Base-by-base conservation (phyloP, 495 filamentous ascomycete species). In the Annulohypoxylon maeteangense region DNA sequence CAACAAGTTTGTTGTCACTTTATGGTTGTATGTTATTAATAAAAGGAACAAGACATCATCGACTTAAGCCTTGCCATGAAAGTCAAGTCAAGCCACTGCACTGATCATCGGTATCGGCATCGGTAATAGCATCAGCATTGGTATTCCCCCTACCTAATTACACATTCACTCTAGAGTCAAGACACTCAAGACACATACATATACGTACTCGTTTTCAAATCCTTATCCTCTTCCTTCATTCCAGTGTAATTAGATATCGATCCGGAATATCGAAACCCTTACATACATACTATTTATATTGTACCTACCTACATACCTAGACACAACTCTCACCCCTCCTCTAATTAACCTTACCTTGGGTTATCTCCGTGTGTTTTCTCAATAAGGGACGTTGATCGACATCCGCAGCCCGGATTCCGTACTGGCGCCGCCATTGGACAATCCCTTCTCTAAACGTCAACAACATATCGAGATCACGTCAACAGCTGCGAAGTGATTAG, bases 391-490 rank as follows among this genome's bases (percentile, higher is more conserved):
- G 47, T 20, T 53, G 51, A 62, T 57, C 66, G 18, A 54, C 47
- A 36, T 36, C 36, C 36, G 56, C 38, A 65, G 36, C 29, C 45
- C 48, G 42, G 23, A n/a, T 51, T 20, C 20, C 45, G 57, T 67
- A 60, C 66, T 67, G 44, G 54, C 62, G 36, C 57, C 54, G 42
- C 38, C 42, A 74, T 74, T 74, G 71, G 71, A 56, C 71, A 74
- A 74, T 74, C 71, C 66, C 71, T 74, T 64, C 62, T 70, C 38
- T 47, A 70, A 74, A 70, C 67, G 67, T 70, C 67, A 67, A 74
- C 66, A 70, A 67, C 14, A 68, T 73, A 68, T 74, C 71, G 62
- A 74, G 62, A 67, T 74, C 71, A 74, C 71, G 67, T 70, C 67
- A 74, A 74, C 67, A 60, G 40, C 65, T 68, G 65, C 70, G 55